Evolutionary conservation across 2,329 filamentous ascomycete species (phyloP), one percentile per base, ranked within the genome.

Genomic region (Sporothrix phasma): DNA sequence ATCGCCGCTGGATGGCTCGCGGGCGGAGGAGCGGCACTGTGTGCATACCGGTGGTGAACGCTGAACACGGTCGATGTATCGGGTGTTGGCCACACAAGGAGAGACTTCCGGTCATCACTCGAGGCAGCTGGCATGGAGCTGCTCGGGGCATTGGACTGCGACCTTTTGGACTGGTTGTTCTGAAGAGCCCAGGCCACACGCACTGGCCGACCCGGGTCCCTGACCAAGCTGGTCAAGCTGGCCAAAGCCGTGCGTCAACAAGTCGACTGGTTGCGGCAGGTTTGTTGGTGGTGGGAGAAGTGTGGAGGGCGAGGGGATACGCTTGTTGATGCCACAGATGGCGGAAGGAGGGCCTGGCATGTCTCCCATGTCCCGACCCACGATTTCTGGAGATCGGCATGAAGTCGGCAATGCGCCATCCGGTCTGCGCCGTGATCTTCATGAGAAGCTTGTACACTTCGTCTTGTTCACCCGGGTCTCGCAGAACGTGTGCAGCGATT

Each of bases 401-500:
- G 83, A n/a, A 94, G 79, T 65, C 86, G 86, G 2, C 84, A 5
- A 93, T 83, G 43, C 84, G 83, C 90, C 90, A 95, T 15, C 90
- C 90, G 0, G 89, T 92, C 69, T 90, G 86, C 65, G 83, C 82
- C 61, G 85, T 83, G 68, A 96, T 91, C 69, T 84, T 85, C 53
- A 88, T 85, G 46, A 97, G 83, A 29, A 96, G 90, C 3, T 81
- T 74, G 7, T 96, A 77, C 0, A 92, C 88, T 74, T 97, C 92
- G 70, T 89, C 84, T 75, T 95, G 92, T 69, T 96, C 89, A 31
- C 81, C 78, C 3, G 81, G 80, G 61, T 85, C 80, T 0, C 82
- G 84, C 3, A 97, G 79, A 60, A 87, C 87, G 69, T 89, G 85
- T 6, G 88, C 88, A 2, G 90, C 90, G 63, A 94, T 88, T 45